phyloP scores from a whole-genome alignment of 2,329 filamentous ascomycete species.

The Botryotinia convoluta region DNA sequence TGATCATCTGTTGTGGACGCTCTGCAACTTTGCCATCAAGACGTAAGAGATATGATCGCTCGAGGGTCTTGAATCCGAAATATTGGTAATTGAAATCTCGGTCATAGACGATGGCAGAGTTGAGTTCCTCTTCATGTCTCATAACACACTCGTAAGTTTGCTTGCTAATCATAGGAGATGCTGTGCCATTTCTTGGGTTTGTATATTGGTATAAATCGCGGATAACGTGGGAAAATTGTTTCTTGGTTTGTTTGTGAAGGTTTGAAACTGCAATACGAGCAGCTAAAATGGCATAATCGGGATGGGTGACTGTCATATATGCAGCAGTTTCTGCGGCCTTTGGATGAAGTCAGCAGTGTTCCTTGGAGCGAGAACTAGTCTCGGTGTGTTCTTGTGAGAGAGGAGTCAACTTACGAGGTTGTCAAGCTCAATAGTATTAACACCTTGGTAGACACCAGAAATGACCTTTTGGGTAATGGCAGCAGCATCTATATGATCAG shows the following conservation, averaged over 20 bases:
- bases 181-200: constrained; percentile 83
- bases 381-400: constrained; percentile 25
- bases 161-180: constrained; percentile 92
- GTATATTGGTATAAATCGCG: constrained; percentile 92
- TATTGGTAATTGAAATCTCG: constrained; percentile 99
- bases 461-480: constrained; percentile 99
- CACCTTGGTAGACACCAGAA: constrained; percentile 97
- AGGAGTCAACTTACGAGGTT: constrained; percentile 72
- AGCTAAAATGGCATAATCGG: constrained; percentile 97
- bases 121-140: constrained; percentile 94
- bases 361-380: constrained; percentile 12
- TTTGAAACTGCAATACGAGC: constrained; percentile 98
- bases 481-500: constrained; percentile 93
- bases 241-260: constrained; percentile 99
- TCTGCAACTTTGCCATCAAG: constrained; percentile 95
- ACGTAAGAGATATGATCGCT: constrained; percentile 95
- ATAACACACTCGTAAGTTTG: constrained; percentile 89
- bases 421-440: constrained; percentile 93
- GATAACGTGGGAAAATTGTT: constrained; percentile 96
- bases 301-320: constrained; percentile 99
- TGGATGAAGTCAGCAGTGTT: constrained; percentile 30
- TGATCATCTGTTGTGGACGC: constrained; percentile 98
- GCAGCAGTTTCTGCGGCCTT: constrained; percentile 97
- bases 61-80: constrained; percentile 98
- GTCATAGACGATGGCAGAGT: constrained; percentile 98